Base-by-base conservation (phyloP, 192 early-diverging fungal genomes). In the Rhizophagus prolifer region DNA sequence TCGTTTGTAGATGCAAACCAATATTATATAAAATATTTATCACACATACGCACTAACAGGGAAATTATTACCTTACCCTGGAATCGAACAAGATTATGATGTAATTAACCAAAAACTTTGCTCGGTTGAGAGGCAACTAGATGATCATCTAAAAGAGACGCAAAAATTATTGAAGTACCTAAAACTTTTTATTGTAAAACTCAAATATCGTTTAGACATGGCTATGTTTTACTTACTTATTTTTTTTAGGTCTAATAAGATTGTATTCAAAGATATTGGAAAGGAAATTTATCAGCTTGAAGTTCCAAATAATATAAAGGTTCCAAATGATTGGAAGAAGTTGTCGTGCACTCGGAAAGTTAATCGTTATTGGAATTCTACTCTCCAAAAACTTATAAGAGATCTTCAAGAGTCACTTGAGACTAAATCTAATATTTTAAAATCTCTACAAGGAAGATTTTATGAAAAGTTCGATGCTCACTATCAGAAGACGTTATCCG, bases 241-340 rank as follows among this genome's bases (percentile, higher is more conserved):
- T 14, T 34, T 64, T 13, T 23, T 25, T 79, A 90, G 89, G 25
- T 79, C 89, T 2, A 79, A 85, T 8, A 91, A 90, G 72, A 82
- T 96, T 41, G 82, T 84, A 4, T 99, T 93, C 88, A 93, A 92
- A 75, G 90, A 97, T 83, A 84, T 97, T 67, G 96, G 97, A 58
- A 99, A 99, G 82, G 98, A 99, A 79, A 89, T 93, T 21, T 96
- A 95, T 81, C 95, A 96, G 82, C 76, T 99, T n/a, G 96, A 99
- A 78, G 85, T 96, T 9, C 92, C 96, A 0, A 88, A 88, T 36
- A 86, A 82, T 50, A 82, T 91, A 59, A 88, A 91, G 34, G 93
- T 95, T 34, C 96, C 97, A 0, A 73, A 74, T 58, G 83, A 89
- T 72, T 99, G 95, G 91, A 85, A 85, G 41, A 82, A 88, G 36